Evolutionary conservation across 371 early-diverging fungal species (phyloP).

Genomic region (Homolaphlyctis polyrhiza): DNA sequence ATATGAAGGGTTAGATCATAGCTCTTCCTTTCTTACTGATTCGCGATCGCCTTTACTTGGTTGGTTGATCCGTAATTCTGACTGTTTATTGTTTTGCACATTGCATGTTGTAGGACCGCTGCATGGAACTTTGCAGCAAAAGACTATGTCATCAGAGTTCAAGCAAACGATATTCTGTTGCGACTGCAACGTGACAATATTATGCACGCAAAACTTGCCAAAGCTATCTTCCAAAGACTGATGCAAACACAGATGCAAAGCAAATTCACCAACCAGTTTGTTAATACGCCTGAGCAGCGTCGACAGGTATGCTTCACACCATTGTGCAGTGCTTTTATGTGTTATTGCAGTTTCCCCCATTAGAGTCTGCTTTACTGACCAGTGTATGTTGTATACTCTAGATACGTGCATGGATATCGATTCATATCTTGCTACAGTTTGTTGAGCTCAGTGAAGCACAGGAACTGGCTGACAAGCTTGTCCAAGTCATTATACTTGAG

Average conservation of each 20-base stretch:
- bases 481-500: slow-evolving; percentile 38
- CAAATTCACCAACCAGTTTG: slow-evolving; percentile 25
- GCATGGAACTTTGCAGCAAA: slow-evolving; percentile 31
- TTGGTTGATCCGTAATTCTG: background rate
- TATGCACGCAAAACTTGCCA: slow-evolving; percentile 25
- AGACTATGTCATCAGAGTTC: slow-evolving; percentile 55
- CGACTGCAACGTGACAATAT: slow-evolving; percentile 30
- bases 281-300: slow-evolving; percentile 41
- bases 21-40: background rate
- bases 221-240: slow-evolving; percentile 28
- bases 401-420: slow-evolving; percentile 49
- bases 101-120: slow-evolving; percentile 23
- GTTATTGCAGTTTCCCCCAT: too few relatives aligned
- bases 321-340: too few relatives aligned
- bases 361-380: too few relatives aligned
- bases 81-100: background rate
- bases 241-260: slow-evolving; percentile 14
- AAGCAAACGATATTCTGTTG: slow-evolving; percentile 47
- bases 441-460: slow-evolving; percentile 28
- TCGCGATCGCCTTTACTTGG: background rate
- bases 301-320: slow-evolving; percentile 37
- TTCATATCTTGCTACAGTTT: slow-evolving; percentile 43
- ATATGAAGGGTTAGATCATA: slow-evolving; percentile 4
- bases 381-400: slow-evolving; percentile 8
- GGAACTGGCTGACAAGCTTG: slow-evolving; percentile 21